Conservation (phyloP, 2,329 filamentous ascomycete species). For the Onygenales sp. region DNA sequence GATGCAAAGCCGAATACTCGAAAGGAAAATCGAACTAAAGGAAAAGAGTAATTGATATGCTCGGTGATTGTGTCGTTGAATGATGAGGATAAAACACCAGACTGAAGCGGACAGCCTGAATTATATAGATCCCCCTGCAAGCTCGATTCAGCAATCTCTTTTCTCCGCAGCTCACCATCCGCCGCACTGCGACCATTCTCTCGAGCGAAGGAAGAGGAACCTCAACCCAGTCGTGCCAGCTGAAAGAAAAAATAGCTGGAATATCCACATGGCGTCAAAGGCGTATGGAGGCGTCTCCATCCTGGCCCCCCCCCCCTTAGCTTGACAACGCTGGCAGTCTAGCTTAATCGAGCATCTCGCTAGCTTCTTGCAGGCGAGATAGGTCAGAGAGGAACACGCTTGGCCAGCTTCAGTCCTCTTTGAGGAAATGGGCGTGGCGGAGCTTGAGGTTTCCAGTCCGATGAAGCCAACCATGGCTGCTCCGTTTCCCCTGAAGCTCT, state of each 20-base stretch:
- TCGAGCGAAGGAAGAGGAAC: neutral
- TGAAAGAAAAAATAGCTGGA: neutral
- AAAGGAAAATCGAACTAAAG: neutral
- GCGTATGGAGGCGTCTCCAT: neutral
- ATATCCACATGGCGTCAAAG: neutral
- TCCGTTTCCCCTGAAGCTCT: too few relatives aligned
- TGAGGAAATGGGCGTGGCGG: neutral
- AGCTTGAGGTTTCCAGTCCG: neutral
- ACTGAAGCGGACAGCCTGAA: neutral
- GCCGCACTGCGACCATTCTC: neutral
- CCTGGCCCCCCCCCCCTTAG: neutral
- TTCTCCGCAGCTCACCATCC: neutral
- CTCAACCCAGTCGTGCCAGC: neutral
- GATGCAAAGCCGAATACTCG: neutral
- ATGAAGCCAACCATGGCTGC: neutral
- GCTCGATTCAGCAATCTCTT: neutral
- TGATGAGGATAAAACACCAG: neutral
- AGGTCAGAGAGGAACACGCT: neutral
- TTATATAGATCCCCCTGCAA: neutral
- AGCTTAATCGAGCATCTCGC: neutral
- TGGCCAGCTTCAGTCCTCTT: neutral
- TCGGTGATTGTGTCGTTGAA: neutral
- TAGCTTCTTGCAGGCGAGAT: neutral
- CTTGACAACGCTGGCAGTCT: neutral
- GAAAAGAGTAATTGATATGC: neutral